Evolutionary conservation across 2,329 filamentous ascomycete genomes (phyloP).

Genomic region (Penicillium janthinellum): DNA sequence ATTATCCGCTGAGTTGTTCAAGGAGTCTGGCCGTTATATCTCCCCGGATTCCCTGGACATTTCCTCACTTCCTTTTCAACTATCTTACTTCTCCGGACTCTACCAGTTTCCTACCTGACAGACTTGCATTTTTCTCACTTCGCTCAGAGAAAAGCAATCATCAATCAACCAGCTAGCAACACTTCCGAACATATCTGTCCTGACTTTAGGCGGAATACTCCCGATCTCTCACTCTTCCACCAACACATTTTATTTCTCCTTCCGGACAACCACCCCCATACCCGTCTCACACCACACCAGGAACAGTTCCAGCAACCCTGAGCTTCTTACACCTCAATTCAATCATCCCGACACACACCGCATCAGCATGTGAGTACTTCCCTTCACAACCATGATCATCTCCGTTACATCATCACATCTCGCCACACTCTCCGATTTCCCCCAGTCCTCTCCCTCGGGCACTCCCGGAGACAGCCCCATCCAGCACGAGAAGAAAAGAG

Average conservation of each 20-base stretch:
- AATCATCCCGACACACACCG: background rate
- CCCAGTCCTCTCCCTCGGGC: conserved; percentile 19
- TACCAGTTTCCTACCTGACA: no score
- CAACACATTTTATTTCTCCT: background rate
- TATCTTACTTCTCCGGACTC: background rate
- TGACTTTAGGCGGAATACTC: no score
- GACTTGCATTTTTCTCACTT: no score
- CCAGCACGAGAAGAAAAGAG: background rate
- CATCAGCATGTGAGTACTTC: conserved; percentile 17
- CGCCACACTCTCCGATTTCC: conserved; percentile 16
- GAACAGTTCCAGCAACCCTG: background rate
- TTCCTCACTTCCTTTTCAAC: background rate
- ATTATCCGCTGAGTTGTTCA: conserved; percentile 1
- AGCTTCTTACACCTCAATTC: background rate
- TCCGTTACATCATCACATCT: conserved; percentile 18
- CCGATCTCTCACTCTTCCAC: no score
- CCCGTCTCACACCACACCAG: background rate
- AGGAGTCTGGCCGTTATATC: conserved; percentile 3
- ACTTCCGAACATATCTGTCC: no score
- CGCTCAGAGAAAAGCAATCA: no score
- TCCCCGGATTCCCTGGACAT: background rate
- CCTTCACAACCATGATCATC: background rate
- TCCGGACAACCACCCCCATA: background rate
- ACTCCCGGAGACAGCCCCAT: conserved; percentile 13
- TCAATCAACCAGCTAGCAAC: no score